These are phyloP conservation scores for Carex parvula DNA, from an alignment of 176 grass and related monocot species.

Conservation along the genomic window DNA sequence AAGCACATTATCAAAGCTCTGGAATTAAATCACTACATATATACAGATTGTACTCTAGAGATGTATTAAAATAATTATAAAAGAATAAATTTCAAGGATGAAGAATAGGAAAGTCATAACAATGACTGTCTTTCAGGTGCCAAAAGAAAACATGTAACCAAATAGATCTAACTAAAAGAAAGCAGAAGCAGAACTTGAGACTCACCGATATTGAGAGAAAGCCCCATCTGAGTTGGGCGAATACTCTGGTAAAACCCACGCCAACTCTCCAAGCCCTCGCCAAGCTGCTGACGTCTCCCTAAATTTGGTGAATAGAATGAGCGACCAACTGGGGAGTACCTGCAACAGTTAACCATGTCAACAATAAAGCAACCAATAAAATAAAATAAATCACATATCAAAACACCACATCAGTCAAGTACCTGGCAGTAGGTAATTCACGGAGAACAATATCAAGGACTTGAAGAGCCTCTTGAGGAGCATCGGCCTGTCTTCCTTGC, in stretches of 20 bases:
- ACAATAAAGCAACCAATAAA: neutral
- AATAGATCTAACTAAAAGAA: neutral
- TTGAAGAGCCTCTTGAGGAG: constrained; percentile 95
- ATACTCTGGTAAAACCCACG: constrained; percentile 94
- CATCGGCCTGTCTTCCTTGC: constrained; percentile 80
- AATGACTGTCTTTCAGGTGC: neutral
- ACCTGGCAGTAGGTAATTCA: constrained; percentile 82
- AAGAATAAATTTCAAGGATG: neutral
- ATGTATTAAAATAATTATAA: neutral
- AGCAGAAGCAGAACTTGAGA: constrained; percentile 12
- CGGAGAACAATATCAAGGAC: constrained; percentile 91
- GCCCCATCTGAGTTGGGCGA: constrained; percentile 91
- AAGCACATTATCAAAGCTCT: constrained; percentile 15
- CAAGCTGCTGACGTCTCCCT: constrained; percentile 75
- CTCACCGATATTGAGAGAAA: constrained; percentile 86
- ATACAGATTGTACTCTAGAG: neutral
- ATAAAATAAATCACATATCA: neutral
- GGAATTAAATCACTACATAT: neutral
- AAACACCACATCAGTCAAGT: constrained; percentile 23
- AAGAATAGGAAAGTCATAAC: neutral
- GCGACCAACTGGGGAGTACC: constrained; percentile 72
- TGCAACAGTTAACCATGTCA: constrained; percentile 15
- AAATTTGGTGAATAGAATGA: constrained; percentile 93
- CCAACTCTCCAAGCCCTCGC: constrained; percentile 92
- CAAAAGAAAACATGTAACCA: neutral